A percentile compares a stretch with the other conserved stretches of the same genome.
Evolutionary conservation across 768 basidiomycete species (phyloP).

Genomic region (Holtermanniella nyarrowii): DNA sequence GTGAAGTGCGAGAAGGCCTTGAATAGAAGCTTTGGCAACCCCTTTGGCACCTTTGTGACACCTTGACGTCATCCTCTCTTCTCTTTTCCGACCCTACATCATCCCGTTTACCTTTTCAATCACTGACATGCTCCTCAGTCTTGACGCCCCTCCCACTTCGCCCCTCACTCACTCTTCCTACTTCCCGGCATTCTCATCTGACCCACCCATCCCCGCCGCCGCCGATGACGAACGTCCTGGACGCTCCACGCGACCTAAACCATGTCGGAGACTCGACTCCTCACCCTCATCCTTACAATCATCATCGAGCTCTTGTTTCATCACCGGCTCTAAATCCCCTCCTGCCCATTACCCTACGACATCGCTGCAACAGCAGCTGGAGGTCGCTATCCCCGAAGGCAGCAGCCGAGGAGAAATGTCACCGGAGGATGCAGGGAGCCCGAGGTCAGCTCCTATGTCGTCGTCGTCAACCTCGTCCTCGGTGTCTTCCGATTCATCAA

Average conservation of each 20-base stretch:
- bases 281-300: slow-evolving; percentile 14
- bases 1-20: too few relatives aligned
- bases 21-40: too few relatives aligned
- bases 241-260: too few relatives aligned
- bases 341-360: slow-evolving; percentile 26
- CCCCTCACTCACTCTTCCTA: slow-evolving; percentile 8
- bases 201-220: too few relatives aligned
- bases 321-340: slow-evolving; percentile 24
- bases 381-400: not conserved
- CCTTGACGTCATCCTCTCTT: slow-evolving; percentile 6
- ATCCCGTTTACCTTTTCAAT: not conserved
- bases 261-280: too few relatives aligned
- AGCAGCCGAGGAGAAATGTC: too few relatives aligned
- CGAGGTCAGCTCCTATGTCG: slow-evolving; percentile 5
- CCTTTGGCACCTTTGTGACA: too few relatives aligned
- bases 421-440: not conserved
- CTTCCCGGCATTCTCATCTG: slow-evolving; percentile 2
- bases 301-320: slow-evolving; percentile 18
- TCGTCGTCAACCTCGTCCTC: slow-evolving; percentile 10
- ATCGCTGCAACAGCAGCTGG: not conserved
- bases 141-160: slow-evolving; percentile 14
- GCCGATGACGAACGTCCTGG: too few relatives aligned
- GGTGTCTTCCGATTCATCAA: slow-evolving; percentile 1
- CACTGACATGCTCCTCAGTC: slow-evolving; percentile 1
- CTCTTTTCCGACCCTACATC: not conserved